Percentiles rank a stretch among this genome's conserved stretches.
Evolutionary conservation across 345 rosid genomes (phyloP).

Genomic region (Jatropha curcas): DNA sequence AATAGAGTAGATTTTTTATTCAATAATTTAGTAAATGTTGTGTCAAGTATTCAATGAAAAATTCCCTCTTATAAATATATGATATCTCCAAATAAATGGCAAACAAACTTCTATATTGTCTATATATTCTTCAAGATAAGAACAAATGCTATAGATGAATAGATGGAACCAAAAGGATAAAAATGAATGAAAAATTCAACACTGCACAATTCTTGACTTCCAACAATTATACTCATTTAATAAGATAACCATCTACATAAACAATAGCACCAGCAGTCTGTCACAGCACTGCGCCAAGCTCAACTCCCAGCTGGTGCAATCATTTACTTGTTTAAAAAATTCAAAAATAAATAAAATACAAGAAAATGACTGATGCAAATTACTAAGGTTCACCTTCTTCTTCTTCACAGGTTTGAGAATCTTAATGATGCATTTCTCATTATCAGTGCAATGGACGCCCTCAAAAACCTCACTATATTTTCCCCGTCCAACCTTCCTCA

Average conservation of each 20-base stretch:
- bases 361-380: neutral
- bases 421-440: slow-evolving; percentile 87
- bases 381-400: slow-evolving; percentile 68
- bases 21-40: too few species aligned
- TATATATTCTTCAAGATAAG: neutral
- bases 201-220: neutral
- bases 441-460: slow-evolving; percentile 77
- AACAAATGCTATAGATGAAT: too few species aligned
- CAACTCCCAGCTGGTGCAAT: neutral
- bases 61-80: neutral
- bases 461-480: slow-evolving; percentile 97
- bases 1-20: too few species aligned
- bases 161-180: neutral
- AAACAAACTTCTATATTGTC: neutral
- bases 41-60: too few species aligned
- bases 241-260: neutral
- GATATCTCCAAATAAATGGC: neutral
- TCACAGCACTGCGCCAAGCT: neutral
- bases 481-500: slow-evolving; percentile 93
- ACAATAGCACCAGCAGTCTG: neutral
- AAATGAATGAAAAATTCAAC: neutral
- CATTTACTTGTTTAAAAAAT: too few species aligned
- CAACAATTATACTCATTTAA: neutral
- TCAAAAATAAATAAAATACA: neutral
- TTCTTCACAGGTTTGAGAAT: slow-evolving; percentile 97